These are phyloP conservation scores for Populus ilicifolia DNA, from an alignment of 345 rosid species.

Conservation along the genomic window DNA sequence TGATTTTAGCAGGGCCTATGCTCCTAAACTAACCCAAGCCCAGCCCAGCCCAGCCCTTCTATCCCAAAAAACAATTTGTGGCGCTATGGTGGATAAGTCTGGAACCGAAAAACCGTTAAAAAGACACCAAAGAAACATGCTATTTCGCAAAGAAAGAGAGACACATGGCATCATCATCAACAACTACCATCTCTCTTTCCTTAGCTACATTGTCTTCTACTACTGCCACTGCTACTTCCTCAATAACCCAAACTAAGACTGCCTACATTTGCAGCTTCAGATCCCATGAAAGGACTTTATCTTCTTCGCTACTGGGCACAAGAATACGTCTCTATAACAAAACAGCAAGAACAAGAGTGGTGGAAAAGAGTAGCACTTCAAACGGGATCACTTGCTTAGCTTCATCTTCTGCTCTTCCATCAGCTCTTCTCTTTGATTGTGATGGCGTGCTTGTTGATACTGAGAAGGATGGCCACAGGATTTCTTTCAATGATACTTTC, in stretches of 20 bases:
- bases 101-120: neutral
- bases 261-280: constrained; percentile 20
- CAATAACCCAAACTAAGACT: constrained; percentile 10
- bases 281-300: constrained; percentile 12
- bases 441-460: constrained; percentile 97
- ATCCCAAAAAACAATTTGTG: neutral
- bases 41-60: too few species aligned
- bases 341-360: constrained; percentile 16
- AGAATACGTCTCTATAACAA: constrained; percentile 3
- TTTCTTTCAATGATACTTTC: constrained; percentile 94
- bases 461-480: constrained; percentile 89
- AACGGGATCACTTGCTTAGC: constrained; percentile 44
- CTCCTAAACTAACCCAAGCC: too few species aligned
- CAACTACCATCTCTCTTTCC: constrained; percentile 34
- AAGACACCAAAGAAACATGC: neutral
- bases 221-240: constrained; percentile 14
- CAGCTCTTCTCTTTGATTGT: constrained; percentile 85
- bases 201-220: constrained; percentile 25
- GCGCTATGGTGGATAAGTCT: neutral
- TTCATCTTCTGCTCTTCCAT: constrained; percentile 49
- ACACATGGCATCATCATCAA: constrained; percentile 21
- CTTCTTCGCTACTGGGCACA: constrained; percentile 24
- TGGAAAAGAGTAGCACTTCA: constrained; percentile 20
- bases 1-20: too few species aligned
- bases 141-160: neutral